Percentiles rank a stretch among this genome's conserved stretches.
phyloP scores from a whole-genome alignment of 2,329 filamentous ascomycete species.

The Calonectria pseudoreteaudii region DNA sequence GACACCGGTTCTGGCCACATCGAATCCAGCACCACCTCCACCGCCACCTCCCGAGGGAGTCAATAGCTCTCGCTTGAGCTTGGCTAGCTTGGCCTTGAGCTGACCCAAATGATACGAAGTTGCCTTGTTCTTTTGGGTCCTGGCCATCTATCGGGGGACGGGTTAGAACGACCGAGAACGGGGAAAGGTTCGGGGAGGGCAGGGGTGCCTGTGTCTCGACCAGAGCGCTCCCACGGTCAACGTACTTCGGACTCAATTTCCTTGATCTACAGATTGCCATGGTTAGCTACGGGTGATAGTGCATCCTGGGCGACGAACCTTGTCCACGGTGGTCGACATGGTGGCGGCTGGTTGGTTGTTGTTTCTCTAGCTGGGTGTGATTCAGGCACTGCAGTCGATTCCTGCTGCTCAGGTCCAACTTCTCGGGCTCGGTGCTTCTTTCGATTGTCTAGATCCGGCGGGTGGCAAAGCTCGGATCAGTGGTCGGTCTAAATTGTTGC shows the following conservation, averaged over 20 bases:
- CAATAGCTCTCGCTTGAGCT: slow-evolving; percentile 95
- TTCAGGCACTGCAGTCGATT: neutral
- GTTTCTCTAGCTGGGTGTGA: neutral
- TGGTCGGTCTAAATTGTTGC: slow-evolving; percentile 13
- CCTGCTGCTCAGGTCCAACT: neutral
- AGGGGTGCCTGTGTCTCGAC: slow-evolving; percentile 19
- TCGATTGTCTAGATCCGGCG: slow-evolving; percentile 17
- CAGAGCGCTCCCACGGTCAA: slow-evolving; percentile 31
- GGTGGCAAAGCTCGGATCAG: slow-evolving; percentile 30
- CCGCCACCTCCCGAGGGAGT: slow-evolving; percentile 88
- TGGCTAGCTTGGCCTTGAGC: slow-evolving; percentile 97
- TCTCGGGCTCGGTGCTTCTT: neutral
- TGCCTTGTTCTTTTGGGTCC: slow-evolving; percentile 97
- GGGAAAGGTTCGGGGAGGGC: slow-evolving; percentile 22
- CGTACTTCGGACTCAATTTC: slow-evolving; percentile 94
- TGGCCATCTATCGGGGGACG: slow-evolving; percentile 77
- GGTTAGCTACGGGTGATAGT: slow-evolving; percentile 28
- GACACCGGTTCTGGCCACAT: slow-evolving; percentile 97
- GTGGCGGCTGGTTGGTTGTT: slow-evolving; percentile 52
- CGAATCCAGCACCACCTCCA: slow-evolving; percentile 84
- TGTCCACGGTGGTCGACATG: slow-evolving; percentile 98
- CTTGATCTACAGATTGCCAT: slow-evolving; percentile 78
- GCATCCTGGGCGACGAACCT: slow-evolving; percentile 67
- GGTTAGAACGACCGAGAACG: slow-evolving; percentile 33
- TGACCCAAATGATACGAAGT: slow-evolving; percentile 95